Evolutionary conservation across 257 asterid species (phyloP).

Genomic region (Ballota nigra): DNA sequence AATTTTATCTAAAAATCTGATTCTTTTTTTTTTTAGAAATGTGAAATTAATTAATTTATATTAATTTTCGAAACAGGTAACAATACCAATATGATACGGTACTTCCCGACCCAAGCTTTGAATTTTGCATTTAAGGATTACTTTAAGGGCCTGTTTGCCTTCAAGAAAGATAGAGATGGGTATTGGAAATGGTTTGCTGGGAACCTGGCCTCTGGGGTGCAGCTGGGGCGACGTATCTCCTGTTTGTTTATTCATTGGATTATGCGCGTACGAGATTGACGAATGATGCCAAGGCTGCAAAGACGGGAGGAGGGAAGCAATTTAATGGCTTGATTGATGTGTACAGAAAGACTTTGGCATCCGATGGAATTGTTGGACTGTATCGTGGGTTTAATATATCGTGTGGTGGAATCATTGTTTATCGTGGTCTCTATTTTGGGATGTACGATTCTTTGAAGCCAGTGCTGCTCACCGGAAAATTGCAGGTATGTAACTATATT

Average conservation of each 20-base stretch:
- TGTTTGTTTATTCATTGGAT: slow-evolving; percentile 38
- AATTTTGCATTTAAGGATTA: slow-evolving; percentile 41
- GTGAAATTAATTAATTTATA: too few relatives aligned
- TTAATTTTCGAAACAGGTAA: not conserved
- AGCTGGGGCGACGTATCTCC: slow-evolving; percentile 36
- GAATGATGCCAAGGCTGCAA: slow-evolving; percentile 77
- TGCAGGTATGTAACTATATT: slow-evolving; percentile 22
- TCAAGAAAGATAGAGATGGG: slow-evolving; percentile 36
- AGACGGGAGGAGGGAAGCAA: slow-evolving; percentile 59
- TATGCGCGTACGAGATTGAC: slow-evolving; percentile 39
- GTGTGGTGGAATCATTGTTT: slow-evolving; percentile 33
- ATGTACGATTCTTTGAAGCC: slow-evolving; percentile 41
- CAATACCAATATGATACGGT: slow-evolving; percentile 42
- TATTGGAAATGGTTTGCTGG: slow-evolving; percentile 41
- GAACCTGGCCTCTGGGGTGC: slow-evolving; percentile 34
- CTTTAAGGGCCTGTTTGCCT: slow-evolving; percentile 30
- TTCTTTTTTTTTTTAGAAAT: too few relatives aligned
- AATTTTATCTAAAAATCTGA: too few relatives aligned
- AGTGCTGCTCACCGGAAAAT: slow-evolving; percentile 27
- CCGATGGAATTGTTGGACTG: slow-evolving; percentile 38
- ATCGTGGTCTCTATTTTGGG: too few relatives aligned
- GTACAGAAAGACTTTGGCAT: slow-evolving; percentile 37
- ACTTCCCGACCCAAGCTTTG: slow-evolving; percentile 50
- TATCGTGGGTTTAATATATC: slow-evolving; percentile 36
- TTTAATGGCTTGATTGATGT: slow-evolving; percentile 43